Evolutionary conservation across 2,329 filamentous ascomycete genomes (phyloP), one percentile per base, ranked within the genome.

Genomic region (Fusarium sp.): DNA sequence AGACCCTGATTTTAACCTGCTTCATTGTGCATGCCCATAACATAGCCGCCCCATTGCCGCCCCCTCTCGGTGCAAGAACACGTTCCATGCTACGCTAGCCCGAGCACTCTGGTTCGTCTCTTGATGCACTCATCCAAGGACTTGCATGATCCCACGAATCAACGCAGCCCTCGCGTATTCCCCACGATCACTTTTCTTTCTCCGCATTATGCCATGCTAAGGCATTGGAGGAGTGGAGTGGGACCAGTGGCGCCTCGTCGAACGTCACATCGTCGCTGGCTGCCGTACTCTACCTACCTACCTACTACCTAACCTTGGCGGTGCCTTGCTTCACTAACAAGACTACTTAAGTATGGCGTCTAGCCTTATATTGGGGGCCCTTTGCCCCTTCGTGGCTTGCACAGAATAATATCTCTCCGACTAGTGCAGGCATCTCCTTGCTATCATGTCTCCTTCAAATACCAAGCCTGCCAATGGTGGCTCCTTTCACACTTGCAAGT

Each of bases 381-480:
- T 61, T 53, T 65, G 39, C 24, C 49, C 19, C 45, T 45, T 61
- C 56, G 46, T 53, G 61, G 57, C 57, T 55, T 61, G 39, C 43
- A 55, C 48, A 42, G 13, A 61, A 43, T 42, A 61, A 36, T 45
- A 44, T 55, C 56, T 61, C 42, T 39, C 44, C 19, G 56, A 57
- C 42, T 57, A 62, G 47, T 53, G 53, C 58, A 51, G 22, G 43
- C 53, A 25, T 63, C 40, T 54, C 47, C 44, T 63, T 53, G 48
- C 28, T 54, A 60, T 60, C 55, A 75, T 73, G 70, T 72, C 71
- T 64, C 82, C 81, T 38, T 77, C 80, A 50, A 79, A 80, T 64
- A 75, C 80, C 13, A 76, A 81, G 69, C 77, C 81, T 57, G 77
- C 79, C 25, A 79, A 61, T 32, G 65, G 54, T 35, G 66, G 68